Conservation (phyloP, 176 grass and related monocot genomes). For the Dendrocalamus sinicus region DNA sequence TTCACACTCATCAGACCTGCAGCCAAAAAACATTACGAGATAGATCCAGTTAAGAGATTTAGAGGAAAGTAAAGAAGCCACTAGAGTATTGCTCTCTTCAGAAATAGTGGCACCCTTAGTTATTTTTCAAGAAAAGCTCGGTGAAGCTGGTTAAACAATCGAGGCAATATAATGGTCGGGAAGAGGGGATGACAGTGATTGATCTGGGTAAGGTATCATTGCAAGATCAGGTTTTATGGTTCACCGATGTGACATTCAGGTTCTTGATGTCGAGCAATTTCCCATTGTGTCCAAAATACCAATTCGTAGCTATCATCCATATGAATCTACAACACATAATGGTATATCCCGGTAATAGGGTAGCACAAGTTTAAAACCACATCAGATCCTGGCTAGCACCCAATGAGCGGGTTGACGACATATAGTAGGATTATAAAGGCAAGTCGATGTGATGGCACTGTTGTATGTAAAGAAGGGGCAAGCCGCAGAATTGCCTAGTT, state of each 20-base stretch:
- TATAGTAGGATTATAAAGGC: no score
- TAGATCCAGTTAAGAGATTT: neutral
- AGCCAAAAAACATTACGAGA: neutral
- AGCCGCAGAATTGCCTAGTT: neutral
- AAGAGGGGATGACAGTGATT: neutral
- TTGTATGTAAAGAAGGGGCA: no score
- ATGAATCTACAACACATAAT: neutral
- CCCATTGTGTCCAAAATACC: neutral
- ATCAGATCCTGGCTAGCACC: neutral
- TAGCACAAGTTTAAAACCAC: neutral
- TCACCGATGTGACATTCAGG: neutral
- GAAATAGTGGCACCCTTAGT: neutral
- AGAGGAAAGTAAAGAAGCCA: neutral
- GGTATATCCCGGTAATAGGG: no score
- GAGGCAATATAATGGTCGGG: neutral
- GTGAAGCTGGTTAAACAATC: neutral
- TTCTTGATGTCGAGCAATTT: neutral
- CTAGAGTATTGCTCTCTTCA: neutral
- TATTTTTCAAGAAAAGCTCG: neutral
- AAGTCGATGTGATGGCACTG: no score
- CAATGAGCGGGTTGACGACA: no score
- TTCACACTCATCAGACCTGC: slow-evolving; percentile 71
- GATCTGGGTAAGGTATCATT: neutral
- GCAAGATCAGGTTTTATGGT: neutral
- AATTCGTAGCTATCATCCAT: neutral